Evolutionary conservation across 2,329 filamentous ascomycete species (phyloP).

Genomic region (Alternaria rosae): DNA sequence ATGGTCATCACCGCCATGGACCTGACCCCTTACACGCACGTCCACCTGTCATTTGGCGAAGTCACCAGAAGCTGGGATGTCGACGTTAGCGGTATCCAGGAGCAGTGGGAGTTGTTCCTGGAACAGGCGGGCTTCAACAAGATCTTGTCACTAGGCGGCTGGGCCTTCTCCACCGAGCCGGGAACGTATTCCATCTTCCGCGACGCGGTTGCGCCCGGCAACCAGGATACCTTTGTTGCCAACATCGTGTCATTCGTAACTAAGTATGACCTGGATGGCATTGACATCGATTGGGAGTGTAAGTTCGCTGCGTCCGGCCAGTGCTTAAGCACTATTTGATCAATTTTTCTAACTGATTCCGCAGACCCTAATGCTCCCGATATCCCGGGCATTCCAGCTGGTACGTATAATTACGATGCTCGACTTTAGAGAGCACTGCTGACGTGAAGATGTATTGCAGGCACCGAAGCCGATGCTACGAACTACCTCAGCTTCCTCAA

Average conservation of each 20-base stretch:
- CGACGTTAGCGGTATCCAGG: background rate
- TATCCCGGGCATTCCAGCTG: constrained; percentile 48
- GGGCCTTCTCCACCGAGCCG: constrained; percentile 53
- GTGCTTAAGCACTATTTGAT: too few species aligned
- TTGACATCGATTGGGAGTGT: constrained; percentile 61
- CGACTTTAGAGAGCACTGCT: too few species aligned
- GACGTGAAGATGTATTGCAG: too few species aligned
- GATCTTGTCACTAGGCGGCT: constrained; percentile 58
- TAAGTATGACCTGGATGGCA: constrained; percentile 36
- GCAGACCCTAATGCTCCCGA: constrained; percentile 29
- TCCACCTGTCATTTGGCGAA: constrained; percentile 22
- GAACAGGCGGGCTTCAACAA: constrained; percentile 34
- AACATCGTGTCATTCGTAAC: constrained; percentile 34
- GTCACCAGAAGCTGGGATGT: constrained; percentile 9
- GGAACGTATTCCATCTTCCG: constrained; percentile 52
- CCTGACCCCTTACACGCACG: constrained; percentile 16
- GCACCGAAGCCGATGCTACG: too few species aligned
- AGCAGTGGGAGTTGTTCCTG: constrained; percentile 18
- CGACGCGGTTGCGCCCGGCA: constrained; percentile 44
- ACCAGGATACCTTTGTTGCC: constrained; percentile 44
- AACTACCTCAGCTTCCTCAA: too few species aligned
- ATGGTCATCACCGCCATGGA: constrained; percentile 9
- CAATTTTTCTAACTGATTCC: too few species aligned
- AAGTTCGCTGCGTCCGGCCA: too few species aligned
- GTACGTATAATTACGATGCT: too few species aligned